Percentiles rank a stretch among this genome's conserved stretches.
Evolutionary conservation across 345 rosid genomes (phyloP).

Genomic region (Corchorus olitorius): DNA sequence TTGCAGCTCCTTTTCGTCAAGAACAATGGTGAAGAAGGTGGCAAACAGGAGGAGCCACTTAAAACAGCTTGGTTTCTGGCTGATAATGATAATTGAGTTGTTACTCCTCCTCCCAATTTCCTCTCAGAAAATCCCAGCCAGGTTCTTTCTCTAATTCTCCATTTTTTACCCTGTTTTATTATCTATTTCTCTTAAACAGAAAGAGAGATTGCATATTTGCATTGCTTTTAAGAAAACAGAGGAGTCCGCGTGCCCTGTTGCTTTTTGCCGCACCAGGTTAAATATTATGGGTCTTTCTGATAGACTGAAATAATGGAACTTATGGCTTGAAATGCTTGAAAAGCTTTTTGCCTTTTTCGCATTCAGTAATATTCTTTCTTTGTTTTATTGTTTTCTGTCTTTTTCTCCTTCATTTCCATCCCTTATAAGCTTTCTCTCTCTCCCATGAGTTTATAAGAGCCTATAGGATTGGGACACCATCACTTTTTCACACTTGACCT

Average conservation of each 20-base stretch:
- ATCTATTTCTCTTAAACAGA: not conserved
- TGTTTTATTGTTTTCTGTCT: not conserved
- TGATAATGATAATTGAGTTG: not conserved
- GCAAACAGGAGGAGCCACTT: not conserved
- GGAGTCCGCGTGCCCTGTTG: not conserved
- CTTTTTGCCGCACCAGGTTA: slow-evolving; percentile 3
- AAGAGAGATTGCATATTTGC: slow-evolving; percentile 14
- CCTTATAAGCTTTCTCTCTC: not conserved
- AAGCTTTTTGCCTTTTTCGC: too few species aligned
- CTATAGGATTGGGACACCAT: not conserved
- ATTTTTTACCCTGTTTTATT: not conserved
- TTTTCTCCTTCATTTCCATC: not conserved
- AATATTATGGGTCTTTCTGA: not conserved
- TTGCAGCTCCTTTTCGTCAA: slow-evolving; percentile 14
- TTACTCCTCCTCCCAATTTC: slow-evolving; percentile 15
- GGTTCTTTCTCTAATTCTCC: slow-evolving; percentile 33
- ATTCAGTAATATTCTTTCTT: not conserved
- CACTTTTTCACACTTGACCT: not conserved
- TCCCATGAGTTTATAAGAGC: not conserved
- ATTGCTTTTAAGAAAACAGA: not conserved
- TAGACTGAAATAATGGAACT: not conserved
- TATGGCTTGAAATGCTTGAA: not conserved
- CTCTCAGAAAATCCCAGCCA: slow-evolving; percentile 28
- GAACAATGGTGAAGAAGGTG: slow-evolving; percentile 25
- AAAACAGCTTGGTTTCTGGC: slow-evolving; percentile 3